phyloP scores from a whole-genome alignment of 2,329 filamentous ascomycete genomes.

The Fusarium verrucosum region DNA sequence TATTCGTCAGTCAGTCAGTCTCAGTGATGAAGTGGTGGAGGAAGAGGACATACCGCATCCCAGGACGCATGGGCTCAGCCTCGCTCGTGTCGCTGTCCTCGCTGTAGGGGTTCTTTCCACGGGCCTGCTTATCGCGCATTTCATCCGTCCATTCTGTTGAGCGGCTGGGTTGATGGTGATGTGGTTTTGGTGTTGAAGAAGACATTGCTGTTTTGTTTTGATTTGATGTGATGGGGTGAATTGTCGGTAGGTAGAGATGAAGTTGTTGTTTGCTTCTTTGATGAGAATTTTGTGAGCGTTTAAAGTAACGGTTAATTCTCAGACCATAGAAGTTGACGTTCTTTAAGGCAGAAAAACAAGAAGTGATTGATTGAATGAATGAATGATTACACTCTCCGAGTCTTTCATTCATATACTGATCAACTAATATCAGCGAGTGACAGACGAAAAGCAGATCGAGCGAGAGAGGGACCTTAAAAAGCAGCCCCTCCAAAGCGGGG shows the following conservation, averaged over 20 bases:
- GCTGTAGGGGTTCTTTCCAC: constrained; percentile 65
- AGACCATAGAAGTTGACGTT: background rate
- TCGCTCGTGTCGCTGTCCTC: constrained; percentile 40
- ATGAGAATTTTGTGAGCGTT: background rate
- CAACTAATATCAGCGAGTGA: constrained; percentile 8
- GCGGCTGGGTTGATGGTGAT: constrained; percentile 49
- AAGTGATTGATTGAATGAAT: background rate
- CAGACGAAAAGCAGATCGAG: too few species aligned
- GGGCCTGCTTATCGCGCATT: constrained; percentile 67
- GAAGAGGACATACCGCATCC: constrained; percentile 6
- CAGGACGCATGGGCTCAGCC: constrained; percentile 30
- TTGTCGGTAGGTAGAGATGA: background rate
- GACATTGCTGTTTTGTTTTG: constrained; percentile 18
- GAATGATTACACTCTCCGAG: background rate
- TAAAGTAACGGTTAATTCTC: background rate
- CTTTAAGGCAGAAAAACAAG: background rate
- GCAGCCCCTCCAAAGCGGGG: constrained; percentile 17
- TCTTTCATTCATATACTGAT: background rate
- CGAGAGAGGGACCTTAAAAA: constrained; percentile 4
- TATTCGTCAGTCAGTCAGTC: background rate
- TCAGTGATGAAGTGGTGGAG: background rate
- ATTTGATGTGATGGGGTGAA: too few species aligned
- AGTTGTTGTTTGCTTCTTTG: background rate
- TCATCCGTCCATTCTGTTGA: constrained; percentile 54
- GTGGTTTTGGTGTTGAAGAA: constrained; percentile 23